Base-by-base conservation (phyloP, 2,329 filamentous ascomycete species). In the Fusarium sp. region DNA sequence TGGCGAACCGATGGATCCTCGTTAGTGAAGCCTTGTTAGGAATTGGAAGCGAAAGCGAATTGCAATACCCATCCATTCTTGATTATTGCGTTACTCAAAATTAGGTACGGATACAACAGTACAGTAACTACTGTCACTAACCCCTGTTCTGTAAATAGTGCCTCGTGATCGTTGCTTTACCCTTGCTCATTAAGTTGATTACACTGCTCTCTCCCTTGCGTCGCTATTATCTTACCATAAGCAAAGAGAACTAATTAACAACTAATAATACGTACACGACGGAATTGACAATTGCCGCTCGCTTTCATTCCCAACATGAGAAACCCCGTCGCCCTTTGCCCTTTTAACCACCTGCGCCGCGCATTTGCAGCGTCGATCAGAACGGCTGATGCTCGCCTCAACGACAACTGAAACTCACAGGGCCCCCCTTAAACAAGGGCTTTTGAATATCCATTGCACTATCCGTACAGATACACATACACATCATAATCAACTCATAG, bases 131-230 rank as follows among this genome's bases (percentile, higher is more conserved):
- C 27, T 29, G 27, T 29, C 45, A 29, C 48, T 46, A 12, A 71
- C 52, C 72, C 72, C 69, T 75, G 71, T 59, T 46, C 29, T n/a
- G 34, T 22, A 53, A 69, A 75, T 72, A 70, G 60, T 60, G 61
- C 74, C 74, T 67, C 71, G 74, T 76, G 74, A 76, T 76, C 65
- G 63, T 37, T 61, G 74, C 65, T 64, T 45, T 58, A 75, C 65
- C 74, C 74, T 67, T 75, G 70, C 53, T 27, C 52, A 45, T 37
- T 12, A 37, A 37, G 34, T n/a, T 37, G 18, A n/a, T n/a, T 37
- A 37, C 34, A 7, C 34, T 37, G 44, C 24, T 44, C 51, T 42
- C 67, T 71, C 71, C 71, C 71, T 74, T 67, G 69, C 70, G 53
- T 59, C 49, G 46, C 56, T 56, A 47, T 53, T 64, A 40, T 34